phyloP scores from a whole-genome alignment of 805 yeast species.

The Candida boleticola region DNA sequence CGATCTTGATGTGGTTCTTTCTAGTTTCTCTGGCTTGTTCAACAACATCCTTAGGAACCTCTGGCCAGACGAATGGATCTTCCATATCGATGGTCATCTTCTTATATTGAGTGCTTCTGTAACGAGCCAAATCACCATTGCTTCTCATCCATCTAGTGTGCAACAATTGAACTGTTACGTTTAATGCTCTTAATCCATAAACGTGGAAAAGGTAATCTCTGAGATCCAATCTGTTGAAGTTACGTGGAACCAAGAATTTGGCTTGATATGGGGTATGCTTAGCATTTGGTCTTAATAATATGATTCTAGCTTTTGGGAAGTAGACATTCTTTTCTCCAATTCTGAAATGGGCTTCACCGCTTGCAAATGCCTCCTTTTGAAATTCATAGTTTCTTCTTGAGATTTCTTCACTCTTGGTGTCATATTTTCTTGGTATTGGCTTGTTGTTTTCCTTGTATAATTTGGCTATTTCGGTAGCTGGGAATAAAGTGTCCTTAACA shows the following conservation, averaged over 20 bases:
- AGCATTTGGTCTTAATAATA: conserved; percentile 87
- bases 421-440: conserved; percentile 41
- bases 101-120: conserved; percentile 77
- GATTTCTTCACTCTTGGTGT: conserved; percentile 31
- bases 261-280: conserved; percentile 97
- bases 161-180: conserved; percentile 79
- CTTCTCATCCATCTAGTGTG: conserved; percentile 65
- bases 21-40: conserved; percentile 36
- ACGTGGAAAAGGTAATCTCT: conserved; percentile 90
- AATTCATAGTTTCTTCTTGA: conserved; percentile 38
- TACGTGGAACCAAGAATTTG: conserved; percentile 88
- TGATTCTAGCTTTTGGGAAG: conserved; percentile 83
- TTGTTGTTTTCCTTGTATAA: conserved; percentile 36
- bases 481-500: conserved; percentile 41
- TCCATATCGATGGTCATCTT: conserved; percentile 97
- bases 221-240: conserved; percentile 89
- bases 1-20: conserved; percentile 49
- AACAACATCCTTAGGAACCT: conserved; percentile 36
- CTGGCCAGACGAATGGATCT: conserved; percentile 97
- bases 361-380: conserved; percentile 51
- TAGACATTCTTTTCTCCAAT: conserved; percentile 75
- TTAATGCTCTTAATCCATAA: conserved; percentile 87
- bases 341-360: conserved; percentile 74
- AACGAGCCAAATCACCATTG: conserved; percentile 59
- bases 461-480: conserved; percentile 32